Conservation (phyloP, 2,329 filamentous ascomycete species). For the Colletotrichum tropicale region DNA sequence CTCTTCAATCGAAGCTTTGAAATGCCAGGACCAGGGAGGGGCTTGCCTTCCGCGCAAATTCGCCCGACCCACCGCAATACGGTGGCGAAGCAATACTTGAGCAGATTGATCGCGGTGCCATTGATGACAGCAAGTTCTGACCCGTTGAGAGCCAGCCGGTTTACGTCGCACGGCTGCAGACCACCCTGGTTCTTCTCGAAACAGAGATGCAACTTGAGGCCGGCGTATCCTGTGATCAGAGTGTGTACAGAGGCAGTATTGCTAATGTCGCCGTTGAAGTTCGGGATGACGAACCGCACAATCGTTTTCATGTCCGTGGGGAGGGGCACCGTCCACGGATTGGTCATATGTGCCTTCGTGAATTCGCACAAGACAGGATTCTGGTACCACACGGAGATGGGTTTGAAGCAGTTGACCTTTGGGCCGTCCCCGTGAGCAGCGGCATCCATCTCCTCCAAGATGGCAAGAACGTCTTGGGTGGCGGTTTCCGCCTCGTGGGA, state of each 20-base stretch:
- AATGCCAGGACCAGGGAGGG: not conserved
- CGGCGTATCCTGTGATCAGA: not conserved
- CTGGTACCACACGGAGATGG: not conserved
- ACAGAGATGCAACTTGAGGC: not conserved
- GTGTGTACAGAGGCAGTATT: not conserved
- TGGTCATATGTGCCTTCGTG: accelerated
- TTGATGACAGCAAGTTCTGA: not conserved
- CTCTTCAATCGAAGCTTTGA: not conserved
- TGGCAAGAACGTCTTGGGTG: not conserved
- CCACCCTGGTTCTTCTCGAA: not conserved
- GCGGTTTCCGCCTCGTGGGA: not conserved
- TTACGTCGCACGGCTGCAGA: not conserved
- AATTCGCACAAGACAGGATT: not conserved
- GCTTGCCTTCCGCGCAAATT: not conserved
- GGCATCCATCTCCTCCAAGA: not conserved
- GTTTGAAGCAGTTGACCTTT: not conserved
- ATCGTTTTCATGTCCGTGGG: not conserved
- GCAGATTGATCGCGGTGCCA: not conserved
- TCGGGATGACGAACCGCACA: not conserved
- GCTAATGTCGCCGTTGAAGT: not conserved
- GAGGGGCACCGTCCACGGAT: not conserved
- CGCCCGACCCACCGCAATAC: not conserved
- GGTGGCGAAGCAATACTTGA: not conserved
- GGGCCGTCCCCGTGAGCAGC: not conserved
- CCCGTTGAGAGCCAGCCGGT: not conserved